Evolutionary conservation across 176 grass and related monocot species (phyloP), one percentile per base, ranked within the genome.

Genomic region (Carex littledalei): DNA sequence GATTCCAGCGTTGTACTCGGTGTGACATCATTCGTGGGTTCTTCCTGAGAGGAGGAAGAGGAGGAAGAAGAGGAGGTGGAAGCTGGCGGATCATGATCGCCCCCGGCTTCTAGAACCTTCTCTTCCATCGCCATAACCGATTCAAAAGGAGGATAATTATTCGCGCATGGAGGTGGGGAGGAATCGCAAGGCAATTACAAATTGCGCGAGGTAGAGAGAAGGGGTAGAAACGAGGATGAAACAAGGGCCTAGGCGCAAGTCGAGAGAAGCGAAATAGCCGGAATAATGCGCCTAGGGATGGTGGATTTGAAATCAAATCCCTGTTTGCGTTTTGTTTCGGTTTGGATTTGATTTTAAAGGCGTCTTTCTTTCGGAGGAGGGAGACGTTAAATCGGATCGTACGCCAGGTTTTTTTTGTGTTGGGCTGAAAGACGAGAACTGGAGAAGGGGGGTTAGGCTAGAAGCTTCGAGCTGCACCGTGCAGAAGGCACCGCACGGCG

Each of bases 61-160:
- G 49, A 77, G 12, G 73, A 77, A 24, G 24, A 78, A 1, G 74
- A 34, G 24, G 72, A 54, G 74, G 74, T 34, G 52, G 50, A 78
- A 26, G 52, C 14, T 53, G 64, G 63, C 63, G 61, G 43, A 83
- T 83, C 81, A 80, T 32, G 74, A 86, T 79, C 58, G 29, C 31
- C 45, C 13, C 41, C 21, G 39, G 35, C 63, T 22, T 83, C 81
- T 52, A 32, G 5, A 83, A 83, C 60, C 76, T 78, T 55, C 67
- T 81, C 77, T 70, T 86, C 85, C 85, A 86, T 86, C 26, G 63
- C 60, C 75, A 66, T 22, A 70, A 67, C 75, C 31, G 16, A 13
- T 52, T 43, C 2, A 50, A 63, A 32, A 49, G 13, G 6, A 74
- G 43, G 8, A 45, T 15, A 52, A 78, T 18, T 17, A 78, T 57